These are phyloP conservation scores for Phyllosticta paracitricarpa DNA, from an alignment of 2,329 filamentous ascomycete genomes.

Conservation along the genomic window DNA sequence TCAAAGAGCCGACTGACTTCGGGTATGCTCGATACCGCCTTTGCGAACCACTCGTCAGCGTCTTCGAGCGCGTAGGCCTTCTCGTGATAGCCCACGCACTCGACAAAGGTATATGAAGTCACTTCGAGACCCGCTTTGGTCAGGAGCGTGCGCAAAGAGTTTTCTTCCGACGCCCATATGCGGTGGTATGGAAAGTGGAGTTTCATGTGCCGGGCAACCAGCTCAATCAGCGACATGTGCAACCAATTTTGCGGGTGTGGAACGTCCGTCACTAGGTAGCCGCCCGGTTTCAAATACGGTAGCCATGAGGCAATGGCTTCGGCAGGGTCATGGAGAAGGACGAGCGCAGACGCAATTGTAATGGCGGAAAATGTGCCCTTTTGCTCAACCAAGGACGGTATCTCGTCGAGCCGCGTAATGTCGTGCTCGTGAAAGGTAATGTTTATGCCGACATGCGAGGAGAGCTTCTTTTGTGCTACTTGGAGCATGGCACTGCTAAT, in stretches of 20 bases:
- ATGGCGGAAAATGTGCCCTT: slow-evolving; percentile 26
- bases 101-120: not conserved
- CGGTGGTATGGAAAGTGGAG: slow-evolving; percentile 28
- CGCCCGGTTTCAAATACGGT: slow-evolving; percentile 31
- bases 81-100: not conserved
- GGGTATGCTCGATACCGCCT: not conserved
- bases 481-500: slow-evolving; percentile 25
- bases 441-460: not conserved
- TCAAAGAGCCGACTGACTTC: not conserved
- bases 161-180: slow-evolving; percentile 24
- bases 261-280: slow-evolving; percentile 29
- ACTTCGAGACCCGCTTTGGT: not conserved
- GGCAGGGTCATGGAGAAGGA: slow-evolving; percentile 30
- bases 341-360: slow-evolving; percentile 31
- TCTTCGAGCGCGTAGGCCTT: not conserved
- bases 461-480: slow-evolving; percentile 1
- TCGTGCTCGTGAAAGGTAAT: slow-evolving; percentile 21
- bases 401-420: slow-evolving; percentile 24
- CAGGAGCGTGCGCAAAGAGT: slow-evolving; percentile 22
- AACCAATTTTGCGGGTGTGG: slow-evolving; percentile 29
- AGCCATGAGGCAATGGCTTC: slow-evolving; percentile 29
- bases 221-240: slow-evolving; percentile 29
- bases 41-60: not conserved
- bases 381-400: slow-evolving; percentile 14
- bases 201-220: slow-evolving; percentile 23